Evolutionary conservation across 2,329 filamentous ascomycete species (phyloP), one percentile per base, ranked within the genome.

Genomic region (Penicillium psychrosexuale): DNA sequence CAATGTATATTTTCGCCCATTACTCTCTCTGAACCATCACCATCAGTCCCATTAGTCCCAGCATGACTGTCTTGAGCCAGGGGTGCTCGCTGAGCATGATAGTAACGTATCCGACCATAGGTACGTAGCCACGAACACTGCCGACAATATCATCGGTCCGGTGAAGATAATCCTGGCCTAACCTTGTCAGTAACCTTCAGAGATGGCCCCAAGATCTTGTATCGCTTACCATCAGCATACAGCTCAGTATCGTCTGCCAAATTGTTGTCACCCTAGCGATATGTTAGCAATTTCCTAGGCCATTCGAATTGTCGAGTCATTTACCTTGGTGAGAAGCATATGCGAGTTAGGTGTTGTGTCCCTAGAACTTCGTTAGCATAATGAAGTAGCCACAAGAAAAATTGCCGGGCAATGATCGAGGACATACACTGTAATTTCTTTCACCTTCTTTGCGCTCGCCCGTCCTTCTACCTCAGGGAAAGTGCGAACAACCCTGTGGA

Each of bases 101-200:
- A 1, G 94, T 99, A 43, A 97, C 92, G 70, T 97, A 97, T 62
- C 94, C 94, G 13, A 97, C 91, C 67, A 94, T 95, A 0, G 94
- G 94, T 54, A 97, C 86, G 72, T 95, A 99, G 36, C 84, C 94
- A 11, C 94, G 80, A 7, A 97, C 94, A 64, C 89, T 96, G 43
- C 94, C 94, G 54, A 99, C 90, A 53, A 99, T 92, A 70, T 97
- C 93, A 69, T 88, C 83, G 62, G 80, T 75, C 56, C 94, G 84
- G 71, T 89, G 86, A 43, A 99, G 81, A 72, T 90, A 96, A 69
- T 90, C 89, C 76, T 99, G 93, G 17, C 89, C 90, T 37, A 80
- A 79, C 3, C 24, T 27, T 43, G 30, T 50, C 36, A 50, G 47
- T 24, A 43, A 34, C n/a, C 9, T n/a, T 31, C 22, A 9, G 8